Evolutionary conservation across 768 basidiomycete genomes (phyloP), one percentile per base, ranked within the genome.

Genomic region (Amanita brunnescens): DNA sequence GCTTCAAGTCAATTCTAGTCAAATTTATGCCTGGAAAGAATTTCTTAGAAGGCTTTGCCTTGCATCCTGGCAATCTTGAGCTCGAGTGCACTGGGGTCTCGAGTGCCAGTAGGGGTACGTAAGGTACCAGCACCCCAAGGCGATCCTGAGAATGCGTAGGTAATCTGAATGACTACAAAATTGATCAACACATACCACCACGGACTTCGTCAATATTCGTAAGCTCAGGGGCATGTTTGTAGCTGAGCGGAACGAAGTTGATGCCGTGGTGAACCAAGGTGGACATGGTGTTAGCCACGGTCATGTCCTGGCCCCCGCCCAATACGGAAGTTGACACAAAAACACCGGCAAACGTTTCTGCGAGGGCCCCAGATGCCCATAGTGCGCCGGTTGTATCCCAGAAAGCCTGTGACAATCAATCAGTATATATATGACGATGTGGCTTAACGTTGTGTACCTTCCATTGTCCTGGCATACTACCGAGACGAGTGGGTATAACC

Each of bases 271-370:
- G 88, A 6, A 73, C 63, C 49, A 91, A 60, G 38, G 83, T 79
- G 47, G 77, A 77, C 62, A 88, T 59, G 32, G 69, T 60, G 47
- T 60, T 72, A 32, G 81, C 56, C 41, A 69, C 72, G 3, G 84
- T 86, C 3, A 71, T 54, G 59, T 84, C 85, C 57, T 92, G 90
- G n/a, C 91, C 91, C 53, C 90, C 88, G 49, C 89, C 88, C 9
- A 73, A 79, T n/a, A 74, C 70, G 1, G 75, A 85, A 0, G 85
- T 83, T 20, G 83, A 84, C 43, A 88, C 79, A 70, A 91, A 92
- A 37, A 81, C 67, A 12, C 81, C 75, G 2, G 77, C 90, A 57
- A 79, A 83, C 65, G 93, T 94, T 57, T 90, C 91, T 14, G 73
- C 66, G 46, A 93, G 70, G 1, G 66, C 70, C 18, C 88, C 82